A percentile compares a stretch with the other conserved stretches of the same genome.
Conservation (phyloP, 129 eudicot genomes). For the Cynara cardunculus region DNA sequence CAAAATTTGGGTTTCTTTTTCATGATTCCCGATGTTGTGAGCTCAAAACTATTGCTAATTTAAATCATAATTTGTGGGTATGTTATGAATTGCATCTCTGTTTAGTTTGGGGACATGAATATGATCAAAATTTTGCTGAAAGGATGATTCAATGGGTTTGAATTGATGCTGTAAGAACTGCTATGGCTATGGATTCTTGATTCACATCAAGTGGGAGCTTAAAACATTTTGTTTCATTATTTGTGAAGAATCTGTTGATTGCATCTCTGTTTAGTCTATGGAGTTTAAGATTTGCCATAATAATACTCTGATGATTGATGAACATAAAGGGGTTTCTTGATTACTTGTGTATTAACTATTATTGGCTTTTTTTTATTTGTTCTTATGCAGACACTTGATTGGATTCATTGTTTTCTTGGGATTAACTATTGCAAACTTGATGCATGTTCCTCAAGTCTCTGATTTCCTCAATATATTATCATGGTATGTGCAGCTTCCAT, state of each 20-base stretch:
- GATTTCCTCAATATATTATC: slow-evolving; percentile 62
- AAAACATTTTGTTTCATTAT: slow-evolving; percentile 10
- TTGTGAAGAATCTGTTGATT: neutral
- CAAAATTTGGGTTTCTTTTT: neutral
- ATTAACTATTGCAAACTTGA: slow-evolving; percentile 54
- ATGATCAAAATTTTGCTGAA: no score
- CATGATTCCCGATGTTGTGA: neutral
- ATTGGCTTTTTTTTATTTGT: neutral
- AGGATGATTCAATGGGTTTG: slow-evolving; percentile 5
- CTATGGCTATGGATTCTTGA: slow-evolving; percentile 6
- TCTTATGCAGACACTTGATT: slow-evolving; percentile 76
- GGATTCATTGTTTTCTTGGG: slow-evolving; percentile 78
- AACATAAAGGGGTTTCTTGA: slow-evolving; percentile 2
- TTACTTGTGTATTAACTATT: neutral
- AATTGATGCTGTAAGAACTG: neutral
- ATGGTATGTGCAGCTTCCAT: slow-evolving; percentile 47
- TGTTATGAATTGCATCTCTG: slow-evolving; percentile 9
- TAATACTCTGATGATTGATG: neutral
- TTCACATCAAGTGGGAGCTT: slow-evolving; percentile 7
- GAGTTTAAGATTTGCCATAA: neutral
- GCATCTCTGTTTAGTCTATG: neutral
- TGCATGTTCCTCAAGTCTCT: slow-evolving; percentile 60
- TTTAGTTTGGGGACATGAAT: slow-evolving; percentile 7
- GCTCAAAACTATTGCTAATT: slow-evolving; percentile 11
- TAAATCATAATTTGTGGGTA: neutral